These are phyloP conservation scores for Hanseniaspora mollemarum DNA, from an alignment of 805 yeast genomes.

Conservation along the genomic window DNA sequence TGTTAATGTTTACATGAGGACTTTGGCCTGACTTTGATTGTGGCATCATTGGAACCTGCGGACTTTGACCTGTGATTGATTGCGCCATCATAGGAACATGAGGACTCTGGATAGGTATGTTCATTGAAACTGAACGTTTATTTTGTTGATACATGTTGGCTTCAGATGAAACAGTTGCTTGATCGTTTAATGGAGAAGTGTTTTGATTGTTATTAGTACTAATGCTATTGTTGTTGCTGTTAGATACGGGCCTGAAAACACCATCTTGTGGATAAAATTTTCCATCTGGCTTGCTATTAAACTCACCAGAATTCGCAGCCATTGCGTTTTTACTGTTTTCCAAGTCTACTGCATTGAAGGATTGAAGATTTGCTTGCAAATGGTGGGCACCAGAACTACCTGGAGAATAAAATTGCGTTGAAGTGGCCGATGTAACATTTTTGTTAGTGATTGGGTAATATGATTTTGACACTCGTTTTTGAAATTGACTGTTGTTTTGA, in stretches of 20 bases:
- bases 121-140: no score
- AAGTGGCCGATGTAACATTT: not conserved
- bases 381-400: not conserved
- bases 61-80: no score
- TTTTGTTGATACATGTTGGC: not conserved
- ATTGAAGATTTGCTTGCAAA: not conserved
- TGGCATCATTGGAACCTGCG: no score
- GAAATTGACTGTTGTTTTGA: not conserved
- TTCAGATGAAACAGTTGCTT: not conserved
- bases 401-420: not conserved
- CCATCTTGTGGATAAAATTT: constrained; percentile 14
- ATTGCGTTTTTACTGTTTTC: not conserved
- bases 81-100: no score
- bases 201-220: constrained; percentile 16
- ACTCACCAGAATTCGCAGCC: not conserved
- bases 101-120: no score
- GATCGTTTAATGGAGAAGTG: not conserved
- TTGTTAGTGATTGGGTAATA: not conserved
- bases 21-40: not conserved
- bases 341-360: not conserved
- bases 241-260: not conserved
- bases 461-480: not conserved
- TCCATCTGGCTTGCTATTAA: not conserved
- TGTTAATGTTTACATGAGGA: not conserved
- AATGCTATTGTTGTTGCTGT: not conserved